Conservation (phyloP, 805 yeast genomes). For the Myxozyma vanderwaltii region DNA sequence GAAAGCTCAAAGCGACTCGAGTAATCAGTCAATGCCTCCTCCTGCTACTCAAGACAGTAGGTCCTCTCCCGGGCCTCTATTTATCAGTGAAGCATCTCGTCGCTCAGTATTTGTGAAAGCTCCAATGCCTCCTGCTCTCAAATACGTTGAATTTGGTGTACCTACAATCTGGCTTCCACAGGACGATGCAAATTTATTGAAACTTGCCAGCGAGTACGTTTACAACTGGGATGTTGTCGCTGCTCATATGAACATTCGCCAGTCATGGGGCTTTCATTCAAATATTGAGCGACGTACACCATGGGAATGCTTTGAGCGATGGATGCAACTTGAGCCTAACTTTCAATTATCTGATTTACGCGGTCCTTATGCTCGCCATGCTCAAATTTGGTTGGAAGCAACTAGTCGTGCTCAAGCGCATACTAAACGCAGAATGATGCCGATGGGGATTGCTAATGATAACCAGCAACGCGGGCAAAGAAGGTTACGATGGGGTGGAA, state of each 20-base stretch:
- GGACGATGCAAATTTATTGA: conserved; percentile 80
- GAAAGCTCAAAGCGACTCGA: conserved; percentile 1
- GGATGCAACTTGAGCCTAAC: conserved; percentile 86
- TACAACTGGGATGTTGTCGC: conserved; percentile 94
- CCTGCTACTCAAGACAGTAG: background rate
- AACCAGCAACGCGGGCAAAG: conserved; percentile 86
- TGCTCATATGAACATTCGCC: conserved; percentile 68
- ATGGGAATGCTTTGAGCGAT: conserved; percentile 98
- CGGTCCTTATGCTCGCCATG: conserved; percentile 78
- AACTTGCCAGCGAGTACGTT: conserved; percentile 79
- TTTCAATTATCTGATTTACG: conserved; percentile 80
- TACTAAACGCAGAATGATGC: conserved; percentile 84
- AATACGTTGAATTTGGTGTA: conserved; percentile 76
- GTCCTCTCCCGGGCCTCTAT: conserved; percentile 10
- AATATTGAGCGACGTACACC: conserved; percentile 95
- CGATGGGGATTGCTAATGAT: conserved; percentile 90
- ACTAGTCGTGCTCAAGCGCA: conserved; percentile 87
- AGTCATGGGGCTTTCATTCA: conserved; percentile 60
- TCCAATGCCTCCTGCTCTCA: conserved; percentile 85
- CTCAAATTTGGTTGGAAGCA: conserved; percentile 89
- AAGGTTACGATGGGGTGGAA: conserved; percentile 90
- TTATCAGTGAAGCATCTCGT: conserved; percentile 27
- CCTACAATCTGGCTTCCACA: conserved; percentile 97
- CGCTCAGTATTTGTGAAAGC: conserved; percentile 58
- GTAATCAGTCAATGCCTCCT: background rate